phyloP scores from a whole-genome alignment of 208 protist genomes.

The Trypanosoma brucei region DNA sequence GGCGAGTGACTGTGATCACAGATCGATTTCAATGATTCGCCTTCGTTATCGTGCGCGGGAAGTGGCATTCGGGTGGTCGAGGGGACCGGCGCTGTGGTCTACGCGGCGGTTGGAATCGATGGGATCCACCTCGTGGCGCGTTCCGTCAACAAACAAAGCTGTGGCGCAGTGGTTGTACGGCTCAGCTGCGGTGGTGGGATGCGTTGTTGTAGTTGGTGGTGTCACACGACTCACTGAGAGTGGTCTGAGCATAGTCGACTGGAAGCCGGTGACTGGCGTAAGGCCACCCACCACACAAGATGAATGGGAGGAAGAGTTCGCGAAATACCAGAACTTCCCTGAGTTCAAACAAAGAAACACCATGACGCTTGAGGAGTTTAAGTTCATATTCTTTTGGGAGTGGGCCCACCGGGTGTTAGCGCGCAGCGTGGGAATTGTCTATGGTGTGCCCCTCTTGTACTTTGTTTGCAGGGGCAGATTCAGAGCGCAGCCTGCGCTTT shows the following conservation, averaged over 20 bases:
- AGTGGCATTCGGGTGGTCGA: not conserved
- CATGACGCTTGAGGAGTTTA: constrained; percentile 94
- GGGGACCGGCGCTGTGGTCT: not conserved
- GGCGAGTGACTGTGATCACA: too few species aligned
- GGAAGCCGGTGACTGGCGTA: constrained; percentile 90
- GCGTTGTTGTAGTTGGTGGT: constrained; percentile 92
- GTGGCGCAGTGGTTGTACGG: constrained; percentile 89
- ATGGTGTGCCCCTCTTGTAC: constrained; percentile 86
- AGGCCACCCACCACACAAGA: constrained; percentile 82
- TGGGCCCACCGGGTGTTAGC: constrained; percentile 94
- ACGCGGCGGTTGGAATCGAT: constrained; percentile 3
- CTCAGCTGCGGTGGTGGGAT: constrained; percentile 79
- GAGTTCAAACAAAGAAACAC: constrained; percentile 93
- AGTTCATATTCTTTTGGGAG: constrained; percentile 97
- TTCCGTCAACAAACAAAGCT: constrained; percentile 43
- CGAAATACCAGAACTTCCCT: constrained; percentile 94
- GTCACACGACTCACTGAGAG: constrained; percentile 93
- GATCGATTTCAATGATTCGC: too few species aligned
- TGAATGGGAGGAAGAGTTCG: constrained; percentile 95
- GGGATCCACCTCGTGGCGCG: constrained; percentile 14
- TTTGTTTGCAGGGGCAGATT: constrained; percentile 77
- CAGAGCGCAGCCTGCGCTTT: constrained; percentile 32
- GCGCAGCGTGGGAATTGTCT: constrained; percentile 87
- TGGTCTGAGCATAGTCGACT: constrained; percentile 93
- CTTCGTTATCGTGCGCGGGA: not conserved